Base-by-base conservation (phyloP, 257 asterid species). In the Solanum ahanhuiri region DNA sequence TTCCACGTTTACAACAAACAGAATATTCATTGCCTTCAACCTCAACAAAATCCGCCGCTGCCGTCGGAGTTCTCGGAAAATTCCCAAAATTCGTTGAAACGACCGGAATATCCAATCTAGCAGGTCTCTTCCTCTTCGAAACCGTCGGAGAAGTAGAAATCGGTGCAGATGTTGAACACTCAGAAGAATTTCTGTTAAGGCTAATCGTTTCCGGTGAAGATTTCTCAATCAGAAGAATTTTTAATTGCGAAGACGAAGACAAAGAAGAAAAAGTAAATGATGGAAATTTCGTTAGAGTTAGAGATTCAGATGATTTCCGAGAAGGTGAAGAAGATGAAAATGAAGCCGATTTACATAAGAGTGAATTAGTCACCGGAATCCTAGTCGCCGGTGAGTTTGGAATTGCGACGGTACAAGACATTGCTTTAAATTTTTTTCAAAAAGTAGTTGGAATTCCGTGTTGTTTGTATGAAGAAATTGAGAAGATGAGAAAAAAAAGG, bases 1-100 rank as follows among this genome's bases (percentile, higher is more conserved):
- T 93, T 43, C 98, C 99, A 85, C 88, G 94, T 90, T 96, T 96
- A 90, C 98, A 95, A 76, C 91, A 96, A 48, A 95, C 98, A 28
- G 92, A 89, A 88, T 88, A 95, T 85, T 94, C 97, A 84, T 96
- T 93, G 15, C 94, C 96, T 64, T 94, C 97, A 86, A 81, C 91
- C 91, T 93, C 98, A 88, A 91, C 90, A 81, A 79, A 88, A 23
- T 88, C 92, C 71, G n/a, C 85, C 73, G 48, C 85, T 20, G 86
- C 88, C 51, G 45, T 67, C 6, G 89, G 87, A 34, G 81, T 54
- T 57, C 39, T 87, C 72, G 87, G 87, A 81, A 22, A 15, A 86
- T 85, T 86, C 85, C 83, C 90, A 54, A 87, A 83, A 18, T 84
- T 73, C 81, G 37, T 73, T 4, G 89, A 67, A 77, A 57, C 89